Evolutionary conservation across 179 eudicot genomes (phyloP).

Genomic region (Silene noctiflora): DNA sequence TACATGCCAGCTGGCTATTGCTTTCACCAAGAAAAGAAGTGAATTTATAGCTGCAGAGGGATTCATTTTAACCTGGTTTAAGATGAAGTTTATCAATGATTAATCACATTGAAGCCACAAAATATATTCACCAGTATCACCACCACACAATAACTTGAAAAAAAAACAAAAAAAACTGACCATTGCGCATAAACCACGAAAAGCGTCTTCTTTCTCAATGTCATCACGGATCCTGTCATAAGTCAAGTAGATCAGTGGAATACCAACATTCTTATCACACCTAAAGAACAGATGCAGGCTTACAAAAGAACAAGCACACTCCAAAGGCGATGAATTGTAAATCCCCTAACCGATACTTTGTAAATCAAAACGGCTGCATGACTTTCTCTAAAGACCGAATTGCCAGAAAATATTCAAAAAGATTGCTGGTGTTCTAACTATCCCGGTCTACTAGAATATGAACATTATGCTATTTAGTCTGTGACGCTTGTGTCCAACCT

Average conservation of each 20-base stretch:
- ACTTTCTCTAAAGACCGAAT: neutral
- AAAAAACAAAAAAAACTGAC: constrained; percentile 35
- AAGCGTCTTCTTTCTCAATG: constrained; percentile 95
- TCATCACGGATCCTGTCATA: constrained; percentile 94
- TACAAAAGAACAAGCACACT: constrained; percentile 1
- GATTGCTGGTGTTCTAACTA: neutral
- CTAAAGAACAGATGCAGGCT: neutral
- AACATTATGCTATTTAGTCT: neutral
- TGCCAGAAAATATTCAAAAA: neutral
- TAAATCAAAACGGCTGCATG: neutral
- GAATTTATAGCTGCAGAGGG: constrained; percentile 82
- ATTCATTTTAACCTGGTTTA: constrained; percentile 73
- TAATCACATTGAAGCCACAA: neutral
- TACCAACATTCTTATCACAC: neutral
- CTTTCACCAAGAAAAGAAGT: constrained; percentile 72
- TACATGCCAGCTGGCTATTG: constrained; percentile 98
- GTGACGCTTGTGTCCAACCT: neutral
- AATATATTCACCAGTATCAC: neutral
- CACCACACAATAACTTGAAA: neutral
- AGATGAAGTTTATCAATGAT: constrained; percentile 9
- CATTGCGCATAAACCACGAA: constrained; percentile 93
- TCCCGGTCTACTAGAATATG: neutral
- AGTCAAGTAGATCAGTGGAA: constrained; percentile 18
- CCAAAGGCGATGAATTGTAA: neutral
- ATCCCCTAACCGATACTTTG: neutral